Evolutionary conservation across 75 land plant species (phyloP).

Genomic region (Pinus taeda): DNA sequence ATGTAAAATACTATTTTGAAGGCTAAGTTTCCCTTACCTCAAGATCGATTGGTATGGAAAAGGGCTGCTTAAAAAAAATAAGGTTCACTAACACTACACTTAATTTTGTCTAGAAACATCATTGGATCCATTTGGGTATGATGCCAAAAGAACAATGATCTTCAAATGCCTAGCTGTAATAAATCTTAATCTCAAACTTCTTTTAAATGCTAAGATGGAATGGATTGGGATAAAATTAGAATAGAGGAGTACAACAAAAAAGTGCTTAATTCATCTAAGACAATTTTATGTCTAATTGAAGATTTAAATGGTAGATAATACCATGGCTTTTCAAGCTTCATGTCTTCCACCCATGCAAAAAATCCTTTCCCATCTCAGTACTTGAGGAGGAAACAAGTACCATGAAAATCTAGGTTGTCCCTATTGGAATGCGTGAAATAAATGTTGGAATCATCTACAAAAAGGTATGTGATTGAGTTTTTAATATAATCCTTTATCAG

Average conservation of each 20-base stretch:
- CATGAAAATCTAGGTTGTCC: not conserved
- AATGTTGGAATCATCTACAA: not conserved
- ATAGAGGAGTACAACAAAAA: not conserved
- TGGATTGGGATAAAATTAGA: not conserved
- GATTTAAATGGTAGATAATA: not conserved
- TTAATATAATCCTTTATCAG: not conserved
- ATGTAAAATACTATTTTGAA: too few relatives aligned
- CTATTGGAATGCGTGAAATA: constrained; percentile 5
- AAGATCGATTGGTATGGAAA: too few relatives aligned
- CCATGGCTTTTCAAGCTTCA: not conserved
- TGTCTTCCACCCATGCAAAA: not conserved
- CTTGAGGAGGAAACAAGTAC: constrained; percentile 1
- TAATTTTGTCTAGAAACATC: too few relatives aligned
- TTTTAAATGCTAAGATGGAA: not conserved
- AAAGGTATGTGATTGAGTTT: not conserved
- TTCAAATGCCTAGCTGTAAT: not conserved
- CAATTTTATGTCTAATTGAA: not conserved
- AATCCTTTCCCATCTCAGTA: not conserved
- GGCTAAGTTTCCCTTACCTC: too few relatives aligned
- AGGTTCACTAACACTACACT: too few relatives aligned
- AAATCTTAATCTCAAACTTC: not conserved
- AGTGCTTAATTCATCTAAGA: not conserved
- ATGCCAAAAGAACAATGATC: not conserved
- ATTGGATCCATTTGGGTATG: too few relatives aligned
- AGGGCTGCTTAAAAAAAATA: too few relatives aligned